Evolutionary conservation across 2,329 filamentous ascomycete species (phyloP).

Genomic region (Aureobasidium melanogenum): DNA sequence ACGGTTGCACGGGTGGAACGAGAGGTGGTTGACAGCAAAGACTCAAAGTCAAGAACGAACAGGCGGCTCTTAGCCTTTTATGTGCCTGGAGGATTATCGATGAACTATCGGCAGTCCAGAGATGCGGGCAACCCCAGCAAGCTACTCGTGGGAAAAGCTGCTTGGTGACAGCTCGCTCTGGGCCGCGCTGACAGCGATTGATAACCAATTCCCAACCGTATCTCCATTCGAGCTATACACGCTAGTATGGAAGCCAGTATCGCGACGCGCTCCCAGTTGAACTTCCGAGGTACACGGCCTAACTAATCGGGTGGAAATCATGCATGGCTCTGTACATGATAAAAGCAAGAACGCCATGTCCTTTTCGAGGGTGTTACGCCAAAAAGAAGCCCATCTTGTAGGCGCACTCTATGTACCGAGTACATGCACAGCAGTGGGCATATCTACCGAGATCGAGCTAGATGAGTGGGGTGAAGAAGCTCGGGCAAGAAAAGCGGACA

Average conservation of each 20-base stretch:
- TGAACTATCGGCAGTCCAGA: background rate
- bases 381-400: background rate
- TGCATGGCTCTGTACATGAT: background rate
- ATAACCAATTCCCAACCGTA: conserved; percentile 1
- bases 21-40: background rate
- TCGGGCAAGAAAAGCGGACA: background rate
- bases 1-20: background rate
- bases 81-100: background rate
- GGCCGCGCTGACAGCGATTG: background rate
- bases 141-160: background rate
- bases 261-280: background rate
- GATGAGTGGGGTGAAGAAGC: background rate
- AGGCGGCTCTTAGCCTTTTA: background rate
- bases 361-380: background rate
- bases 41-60: background rate
- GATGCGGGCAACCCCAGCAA: conserved; percentile 1
- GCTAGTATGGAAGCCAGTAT: background rate
- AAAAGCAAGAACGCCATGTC: background rate
- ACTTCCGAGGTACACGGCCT: background rate
- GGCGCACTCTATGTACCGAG: background rate
- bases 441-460: background rate
- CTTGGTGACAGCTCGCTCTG: background rate
- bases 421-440: background rate
- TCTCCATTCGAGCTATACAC: background rate
- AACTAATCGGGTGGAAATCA: background rate